phyloP scores from a whole-genome alignment of 2,329 filamentous ascomycete genomes.

The Colletotrichum sansevieriae region DNA sequence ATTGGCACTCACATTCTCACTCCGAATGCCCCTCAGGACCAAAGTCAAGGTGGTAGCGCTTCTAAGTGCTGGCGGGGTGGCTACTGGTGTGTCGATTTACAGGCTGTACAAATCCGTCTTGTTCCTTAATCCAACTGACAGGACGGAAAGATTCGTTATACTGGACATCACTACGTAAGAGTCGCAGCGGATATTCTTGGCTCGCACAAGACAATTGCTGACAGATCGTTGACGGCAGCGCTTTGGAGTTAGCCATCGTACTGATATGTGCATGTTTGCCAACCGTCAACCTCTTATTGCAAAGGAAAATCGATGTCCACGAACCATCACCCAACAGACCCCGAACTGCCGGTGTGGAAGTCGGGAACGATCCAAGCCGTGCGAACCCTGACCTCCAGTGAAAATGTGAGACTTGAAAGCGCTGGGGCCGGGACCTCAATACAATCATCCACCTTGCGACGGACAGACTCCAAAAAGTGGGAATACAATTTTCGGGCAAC shows the following conservation, averaged over 20 bases:
- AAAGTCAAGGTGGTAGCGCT: slow-evolving; percentile 50
- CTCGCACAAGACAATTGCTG: too few relatives aligned
- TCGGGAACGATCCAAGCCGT: too few relatives aligned
- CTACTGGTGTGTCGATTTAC: slow-evolving; percentile 46
- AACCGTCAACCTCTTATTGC: background rate
- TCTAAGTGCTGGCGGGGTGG: slow-evolving; percentile 48
- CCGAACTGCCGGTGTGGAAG: too few relatives aligned
- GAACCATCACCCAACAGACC: background rate
- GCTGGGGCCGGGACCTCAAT: too few relatives aligned
- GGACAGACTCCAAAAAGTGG: too few relatives aligned
- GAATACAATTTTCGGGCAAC: too few relatives aligned
- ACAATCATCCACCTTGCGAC: too few relatives aligned
- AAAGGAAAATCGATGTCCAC: background rate
- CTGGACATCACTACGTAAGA: slow-evolving; percentile 21
- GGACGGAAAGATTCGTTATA: slow-evolving; percentile 1
- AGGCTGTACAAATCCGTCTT: slow-evolving; percentile 38
- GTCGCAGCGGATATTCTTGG: too few relatives aligned
- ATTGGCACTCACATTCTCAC: slow-evolving; percentile 47
- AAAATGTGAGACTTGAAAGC: too few relatives aligned
- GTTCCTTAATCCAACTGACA: slow-evolving; percentile 6
- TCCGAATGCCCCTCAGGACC: slow-evolving; percentile 45
- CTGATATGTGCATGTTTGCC: slow-evolving; percentile 13
- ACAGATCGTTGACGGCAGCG: background rate
- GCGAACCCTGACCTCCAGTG: too few relatives aligned
- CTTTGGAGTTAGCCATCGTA: slow-evolving; percentile 8